Base-by-base conservation (phyloP, 2,329 filamentous ascomycete species). In the Neoarthrinium moseri region DNA sequence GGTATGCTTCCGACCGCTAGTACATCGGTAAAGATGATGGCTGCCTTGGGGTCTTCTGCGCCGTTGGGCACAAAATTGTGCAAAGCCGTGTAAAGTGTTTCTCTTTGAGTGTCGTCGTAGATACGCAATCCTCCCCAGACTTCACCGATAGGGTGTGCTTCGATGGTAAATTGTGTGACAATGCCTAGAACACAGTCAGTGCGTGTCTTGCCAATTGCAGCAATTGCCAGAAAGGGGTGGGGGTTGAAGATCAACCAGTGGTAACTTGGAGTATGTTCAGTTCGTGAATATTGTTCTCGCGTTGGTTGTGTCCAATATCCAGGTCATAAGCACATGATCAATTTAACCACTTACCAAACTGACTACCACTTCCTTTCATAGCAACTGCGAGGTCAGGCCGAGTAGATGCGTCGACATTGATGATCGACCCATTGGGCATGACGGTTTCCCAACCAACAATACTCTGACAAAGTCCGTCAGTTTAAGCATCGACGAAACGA, bases 91-190 rank as follows among this genome's bases (percentile, higher is more conserved):
- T 60, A 61, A 12, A 69, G 51, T 26, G 57, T 52, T 6, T 59
- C 52, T 1, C 57, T 50, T 17, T 65, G 51, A 8, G 33, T 48
- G 6, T 38, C 47, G 17, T 51, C 55, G 48, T 68, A 70, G 10
- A 61, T 42, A 5, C 64, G 58, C 7, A 56, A 53, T 1, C 68
- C 67, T 11, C 67, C 67, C 64, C 65, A 71, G 20, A 68, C 57
- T 34, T 66, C 45, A 18, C 56, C 61, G 15, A 65, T 60, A 7
- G 60, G 56, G 43, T 56, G 45, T 1, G 61, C 53, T 41, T 59
- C 54, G 29, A 64, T 41, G 10, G 58, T 62, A 38, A 62, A 66
- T 35, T 59, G 56, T 4, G 64, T 63, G 11, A 64, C 57, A 38
- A 67, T 65, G 15, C 65, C 59, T 27, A 60, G 60, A 30, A 60